Base-by-base conservation (phyloP, 331 rosid genomes). In the Rosa hybrid region DNA sequence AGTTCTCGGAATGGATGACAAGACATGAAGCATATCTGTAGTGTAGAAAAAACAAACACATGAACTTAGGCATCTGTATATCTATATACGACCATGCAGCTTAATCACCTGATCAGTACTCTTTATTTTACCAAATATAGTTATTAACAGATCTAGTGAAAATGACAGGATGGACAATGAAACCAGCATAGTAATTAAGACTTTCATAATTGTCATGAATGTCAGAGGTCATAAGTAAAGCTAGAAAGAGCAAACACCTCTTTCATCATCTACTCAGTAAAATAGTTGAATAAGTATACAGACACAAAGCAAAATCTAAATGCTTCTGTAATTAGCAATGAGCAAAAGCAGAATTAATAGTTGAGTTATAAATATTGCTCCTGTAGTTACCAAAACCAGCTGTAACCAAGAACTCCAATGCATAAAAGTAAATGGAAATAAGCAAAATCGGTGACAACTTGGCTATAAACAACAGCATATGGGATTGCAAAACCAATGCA, bases 21-120 rank as follows among this genome's bases (percentile, higher is more conserved):
- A 70, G 12, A 97, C 83, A 76, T 95, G 96, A 39, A 95, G 92
- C 86, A 95, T 86, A 89, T 92, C 98, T 95, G 94, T 54, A 20
- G 69, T 16, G 68, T 76, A 85, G 76, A 74, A 82, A 48, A 80
- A 54, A 74, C 80, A 63, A 5, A 63, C 23, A 20, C 11, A 77
- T 13, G 83, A 23, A 72, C 20, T 51, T 72, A 77, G 75, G 78
- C 70, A 56, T 81, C 25, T 74, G 60, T 78, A 73, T 57, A n/a
- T n/a, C 64, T 57, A 27, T n/a, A 57, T n/a, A 56, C 41, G 74
- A 49, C 72, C 3, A 51, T 74, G 44, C 34, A 64, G 21, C 62
- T 59, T 46, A 82, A 76, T 74, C 72, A 51, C 69, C 27, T 41
- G 62, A 42, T 54, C 18, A 74, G 14, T 74, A 50, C 60, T 65